Evolutionary conservation across 2,329 filamentous ascomycete species (phyloP), one percentile per base, ranked within the genome.

Genomic region (Ophiocordyceps sinensis): DNA sequence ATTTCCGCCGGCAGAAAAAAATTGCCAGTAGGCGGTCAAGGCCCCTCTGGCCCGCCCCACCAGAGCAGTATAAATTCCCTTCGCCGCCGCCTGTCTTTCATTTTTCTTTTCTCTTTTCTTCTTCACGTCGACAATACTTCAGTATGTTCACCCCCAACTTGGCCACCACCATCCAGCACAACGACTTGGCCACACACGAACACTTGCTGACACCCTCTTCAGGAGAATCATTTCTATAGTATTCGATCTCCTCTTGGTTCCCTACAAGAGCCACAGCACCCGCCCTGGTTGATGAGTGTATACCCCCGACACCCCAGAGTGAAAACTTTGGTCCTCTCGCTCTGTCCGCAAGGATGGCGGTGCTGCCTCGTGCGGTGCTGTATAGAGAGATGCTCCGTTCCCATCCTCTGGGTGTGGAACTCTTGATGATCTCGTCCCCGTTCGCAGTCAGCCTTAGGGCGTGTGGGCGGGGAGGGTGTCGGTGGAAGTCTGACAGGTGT

Each of bases 221-320:
- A 70, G 61, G 66, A 86, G 84, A 88, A 89, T 89, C 85, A 85
- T 85, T 93, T 94, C 83, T 94, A 88, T 87, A 94, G 86, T 88
- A 80, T 74, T 85, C 79, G 79, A 87, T 82, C 75, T 73, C 74
- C 79, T 85, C 84, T 91, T 82, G 85, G 79, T 82, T 89, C 77
- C 78, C 77, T 75, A 87, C 75, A 82, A 73, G 73, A 94, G 87
- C 84, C 77, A 86, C 82, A 89, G 82, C 86, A 76, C 78, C 78
- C 77, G 89, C 79, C 83, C 85, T 86, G 85, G 84, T 83, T 85
- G 85, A 93, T 91, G 85, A 93, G 64, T 66, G 56, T 56, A 84
- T 75, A 81, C 85, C 85, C 82, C 85, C 85, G 78, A 72, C 73
- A 68, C 81, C 82, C 79, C 77, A 85, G 83, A 87, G 84, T 91